Conservation (phyloP, 306 rosid species). For the Corylus avellana region DNA sequence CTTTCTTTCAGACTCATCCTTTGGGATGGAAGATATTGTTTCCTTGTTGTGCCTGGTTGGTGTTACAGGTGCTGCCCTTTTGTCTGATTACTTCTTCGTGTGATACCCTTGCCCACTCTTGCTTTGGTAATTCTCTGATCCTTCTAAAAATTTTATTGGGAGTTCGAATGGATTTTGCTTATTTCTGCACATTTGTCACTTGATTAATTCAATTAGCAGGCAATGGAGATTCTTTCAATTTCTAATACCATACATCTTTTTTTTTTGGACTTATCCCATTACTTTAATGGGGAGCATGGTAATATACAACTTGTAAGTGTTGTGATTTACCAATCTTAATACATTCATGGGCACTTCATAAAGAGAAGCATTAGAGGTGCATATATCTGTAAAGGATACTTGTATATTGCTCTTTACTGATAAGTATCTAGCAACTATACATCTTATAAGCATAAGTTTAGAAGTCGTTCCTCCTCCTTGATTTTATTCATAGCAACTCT, state of each 20-base stretch:
- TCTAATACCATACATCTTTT: background rate
- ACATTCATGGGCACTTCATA: background rate
- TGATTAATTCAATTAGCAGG: conserved; percentile 9
- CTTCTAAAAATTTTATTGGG: background rate
- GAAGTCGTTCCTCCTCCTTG: background rate
- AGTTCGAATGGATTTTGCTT: background rate
- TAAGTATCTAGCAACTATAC: background rate
- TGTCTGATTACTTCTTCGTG: conserved; percentile 67
- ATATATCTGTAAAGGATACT: background rate
- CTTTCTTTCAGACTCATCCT: conserved; percentile 70
- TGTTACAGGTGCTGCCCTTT: conserved; percentile 59
- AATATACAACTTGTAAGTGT: background rate
- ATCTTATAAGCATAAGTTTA: background rate
- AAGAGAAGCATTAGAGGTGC: background rate
- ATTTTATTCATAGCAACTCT: background rate
- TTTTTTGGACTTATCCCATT: background rate
- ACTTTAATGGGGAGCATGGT: conserved; percentile 2
- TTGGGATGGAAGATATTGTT: conserved; percentile 58
- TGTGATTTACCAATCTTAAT: background rate
- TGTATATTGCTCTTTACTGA: background rate
- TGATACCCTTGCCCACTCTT: conserved; percentile 25
- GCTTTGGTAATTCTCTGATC: conserved; percentile 20
- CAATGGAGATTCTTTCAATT: background rate
- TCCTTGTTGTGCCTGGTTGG: conserved; percentile 59
- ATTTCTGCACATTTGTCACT: background rate